phyloP scores from a whole-genome alignment of 371 early-diverging fungal species.

The Actinomortierella wolfii region DNA sequence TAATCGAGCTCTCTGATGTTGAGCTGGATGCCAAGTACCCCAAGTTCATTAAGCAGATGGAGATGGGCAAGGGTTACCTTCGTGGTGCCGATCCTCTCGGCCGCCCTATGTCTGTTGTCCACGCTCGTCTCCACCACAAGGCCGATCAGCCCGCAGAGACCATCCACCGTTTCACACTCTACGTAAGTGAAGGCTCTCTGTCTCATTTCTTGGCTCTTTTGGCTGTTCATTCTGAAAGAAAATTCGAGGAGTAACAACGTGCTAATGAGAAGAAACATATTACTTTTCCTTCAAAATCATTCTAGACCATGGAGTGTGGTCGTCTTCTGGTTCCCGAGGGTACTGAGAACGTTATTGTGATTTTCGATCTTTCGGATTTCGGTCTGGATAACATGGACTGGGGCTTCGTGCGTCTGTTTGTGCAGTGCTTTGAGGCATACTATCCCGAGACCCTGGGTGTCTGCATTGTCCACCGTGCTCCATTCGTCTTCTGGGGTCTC shows the following conservation, averaged over 20 bases:
- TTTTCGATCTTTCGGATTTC: conserved; percentile 87
- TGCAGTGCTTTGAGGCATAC: conserved; percentile 82
- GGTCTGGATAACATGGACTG: conserved; percentile 86
- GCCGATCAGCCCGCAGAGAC: conserved; percentile 60
- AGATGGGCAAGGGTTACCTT: conserved; percentile 59
- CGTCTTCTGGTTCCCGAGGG: conserved; percentile 72
- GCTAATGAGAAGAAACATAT: too few species aligned
- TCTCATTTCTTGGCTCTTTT: too few species aligned
- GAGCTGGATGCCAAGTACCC: conserved; percentile 48
- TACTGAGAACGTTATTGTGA: conserved; percentile 72
- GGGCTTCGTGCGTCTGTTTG: conserved; percentile 79
- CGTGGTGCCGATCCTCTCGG: conserved; percentile 63
- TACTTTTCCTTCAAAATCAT: background rate
- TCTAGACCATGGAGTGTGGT: conserved; percentile 76
- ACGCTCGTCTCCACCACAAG: conserved; percentile 58
- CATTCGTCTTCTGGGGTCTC: conserved; percentile 88
- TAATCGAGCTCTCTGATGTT: conserved; percentile 65
- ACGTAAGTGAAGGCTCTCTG: conserved; percentile 40
- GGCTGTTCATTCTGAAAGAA: too few species aligned
- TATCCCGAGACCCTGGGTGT: conserved; percentile 93
- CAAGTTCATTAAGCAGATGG: conserved; percentile 55
- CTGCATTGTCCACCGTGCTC: conserved; percentile 81
- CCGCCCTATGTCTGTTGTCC: conserved; percentile 45
- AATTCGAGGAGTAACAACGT: too few species aligned
- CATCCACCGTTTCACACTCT: conserved; percentile 70